These are phyloP conservation scores for Quercus tomentella DNA, from an alignment of 331 rosid species.

Conservation along the genomic window DNA sequence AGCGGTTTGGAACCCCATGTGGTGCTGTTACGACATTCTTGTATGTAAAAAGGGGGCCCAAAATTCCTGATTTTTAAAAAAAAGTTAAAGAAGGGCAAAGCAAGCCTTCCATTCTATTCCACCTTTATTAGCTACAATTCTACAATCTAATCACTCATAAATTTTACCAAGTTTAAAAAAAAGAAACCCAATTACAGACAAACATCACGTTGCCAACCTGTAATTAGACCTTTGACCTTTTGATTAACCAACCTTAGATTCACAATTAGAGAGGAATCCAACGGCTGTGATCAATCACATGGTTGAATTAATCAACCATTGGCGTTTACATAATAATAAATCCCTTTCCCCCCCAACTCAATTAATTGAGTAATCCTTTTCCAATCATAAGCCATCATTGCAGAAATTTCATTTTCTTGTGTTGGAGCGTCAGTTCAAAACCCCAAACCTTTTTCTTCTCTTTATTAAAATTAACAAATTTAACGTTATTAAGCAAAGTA, in stretches of 20 bases:
- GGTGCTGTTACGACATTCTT: not conserved
- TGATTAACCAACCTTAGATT: not conserved
- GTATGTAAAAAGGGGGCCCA: too few relatives aligned
- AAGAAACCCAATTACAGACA: not conserved
- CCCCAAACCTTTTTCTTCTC: not conserved
- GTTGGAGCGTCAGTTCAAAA: slow-evolving; percentile 41
- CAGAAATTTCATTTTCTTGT: slow-evolving; percentile 25
- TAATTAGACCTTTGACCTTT: not conserved
- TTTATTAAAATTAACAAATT: too few relatives aligned
- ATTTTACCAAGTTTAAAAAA: not conserved
- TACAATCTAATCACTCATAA: too few relatives aligned
- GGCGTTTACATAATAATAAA: not conserved
- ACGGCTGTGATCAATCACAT: not conserved
- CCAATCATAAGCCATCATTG: slow-evolving; percentile 38
- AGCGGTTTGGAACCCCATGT: not conserved
- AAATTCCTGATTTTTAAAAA: too few relatives aligned
- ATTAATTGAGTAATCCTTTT: slow-evolving; percentile 6
- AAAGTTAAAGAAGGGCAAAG: too few relatives aligned
- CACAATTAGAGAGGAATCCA: not conserved
- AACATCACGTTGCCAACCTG: not conserved
- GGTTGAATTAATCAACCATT: not conserved
- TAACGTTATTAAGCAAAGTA: too few relatives aligned
- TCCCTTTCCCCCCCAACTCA: not conserved
- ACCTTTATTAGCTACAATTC: too few relatives aligned
- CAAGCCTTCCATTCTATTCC: too few relatives aligned